Conservation (phyloP, 1,139 yeast species). For the Debaryomyces sp. region DNA sequence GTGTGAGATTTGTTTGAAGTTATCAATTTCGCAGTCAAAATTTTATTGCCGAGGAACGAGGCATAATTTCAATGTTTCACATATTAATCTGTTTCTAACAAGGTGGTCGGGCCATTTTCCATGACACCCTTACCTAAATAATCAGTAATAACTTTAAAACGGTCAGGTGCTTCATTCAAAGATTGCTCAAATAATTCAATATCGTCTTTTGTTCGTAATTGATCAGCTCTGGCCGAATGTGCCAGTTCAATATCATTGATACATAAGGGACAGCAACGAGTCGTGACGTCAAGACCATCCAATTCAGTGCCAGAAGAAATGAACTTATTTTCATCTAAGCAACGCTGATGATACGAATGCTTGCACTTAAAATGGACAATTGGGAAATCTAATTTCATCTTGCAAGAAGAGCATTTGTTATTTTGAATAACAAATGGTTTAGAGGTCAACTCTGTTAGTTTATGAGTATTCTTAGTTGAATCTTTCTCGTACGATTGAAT, state of each 20-base stretch:
- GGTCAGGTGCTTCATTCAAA: slow-evolving; percentile 60
- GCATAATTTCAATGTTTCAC: background rate
- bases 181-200: slow-evolving; percentile 64
- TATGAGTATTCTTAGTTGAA: slow-evolving; percentile 54
- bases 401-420: slow-evolving; percentile 72
- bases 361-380: slow-evolving; percentile 82
- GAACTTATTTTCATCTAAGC: slow-evolving; percentile 55
- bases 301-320: slow-evolving; percentile 16
- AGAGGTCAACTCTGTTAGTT: slow-evolving; percentile 53
- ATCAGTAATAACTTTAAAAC: slow-evolving; percentile 76
- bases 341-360: slow-evolving; percentile 86
- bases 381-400: slow-evolving; percentile 72
- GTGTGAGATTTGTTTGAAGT: slow-evolving; percentile 3
- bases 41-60: background rate
- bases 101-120: slow-evolving; percentile 44
- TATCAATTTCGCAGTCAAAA: slow-evolving; percentile 5
- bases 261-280: slow-evolving; percentile 69
- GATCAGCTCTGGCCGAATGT: slow-evolving; percentile 58
- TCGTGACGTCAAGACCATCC: slow-evolving; percentile 13
- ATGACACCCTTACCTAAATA: slow-evolving; percentile 88
- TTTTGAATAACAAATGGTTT: slow-evolving; percentile 70
- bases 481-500: slow-evolving; percentile 72
- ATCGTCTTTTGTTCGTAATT: slow-evolving; percentile 62
- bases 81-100: slow-evolving; percentile 13
- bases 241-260: slow-evolving; percentile 68